Percentiles rank a stretch among this genome's conserved stretches.
These are phyloP conservation scores for Filobasidium floriforme DNA, from an alignment of 768 basidiomycete species.

Conservation along the genomic window DNA sequence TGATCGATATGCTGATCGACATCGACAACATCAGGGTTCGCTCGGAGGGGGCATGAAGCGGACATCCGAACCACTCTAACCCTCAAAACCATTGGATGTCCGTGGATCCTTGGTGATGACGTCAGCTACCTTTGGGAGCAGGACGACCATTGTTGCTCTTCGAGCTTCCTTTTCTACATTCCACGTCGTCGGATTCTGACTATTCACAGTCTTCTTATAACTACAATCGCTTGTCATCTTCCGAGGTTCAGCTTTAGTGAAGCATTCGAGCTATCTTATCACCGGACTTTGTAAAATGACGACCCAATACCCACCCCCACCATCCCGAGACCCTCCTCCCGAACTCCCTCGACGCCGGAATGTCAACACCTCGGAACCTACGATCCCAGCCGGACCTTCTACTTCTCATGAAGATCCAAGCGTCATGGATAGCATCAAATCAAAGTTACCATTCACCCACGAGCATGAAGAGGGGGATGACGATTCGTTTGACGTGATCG, in stretches of 20 bases:
- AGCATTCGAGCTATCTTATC: too few species aligned
- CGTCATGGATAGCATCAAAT: not conserved
- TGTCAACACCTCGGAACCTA: not conserved
- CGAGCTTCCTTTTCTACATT: too few species aligned
- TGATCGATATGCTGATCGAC: too few species aligned
- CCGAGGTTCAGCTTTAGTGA: too few species aligned
- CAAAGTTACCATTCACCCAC: conserved; percentile 6
- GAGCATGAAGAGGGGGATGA: conserved; percentile 25
- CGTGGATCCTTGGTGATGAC: not conserved
- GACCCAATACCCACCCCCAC: not conserved
- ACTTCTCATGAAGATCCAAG: not conserved
- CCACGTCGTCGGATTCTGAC: not conserved
- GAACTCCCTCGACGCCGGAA: not conserved
- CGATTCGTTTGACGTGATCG: conserved; percentile 38
- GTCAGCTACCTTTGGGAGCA: not conserved
- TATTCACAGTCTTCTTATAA: not conserved
- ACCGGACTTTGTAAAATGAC: not conserved
- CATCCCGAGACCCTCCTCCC: not conserved
- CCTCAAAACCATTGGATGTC: too few species aligned
- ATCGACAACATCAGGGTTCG: too few species aligned
- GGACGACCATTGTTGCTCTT: not conserved
- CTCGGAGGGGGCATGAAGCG: not conserved
- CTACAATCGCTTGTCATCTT: not conserved
- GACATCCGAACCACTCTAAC: too few species aligned
- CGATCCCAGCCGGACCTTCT: not conserved